phyloP scores from a whole-genome alignment of 2,329 filamentous ascomycete species.

The Teratosphaeria destructans region DNA sequence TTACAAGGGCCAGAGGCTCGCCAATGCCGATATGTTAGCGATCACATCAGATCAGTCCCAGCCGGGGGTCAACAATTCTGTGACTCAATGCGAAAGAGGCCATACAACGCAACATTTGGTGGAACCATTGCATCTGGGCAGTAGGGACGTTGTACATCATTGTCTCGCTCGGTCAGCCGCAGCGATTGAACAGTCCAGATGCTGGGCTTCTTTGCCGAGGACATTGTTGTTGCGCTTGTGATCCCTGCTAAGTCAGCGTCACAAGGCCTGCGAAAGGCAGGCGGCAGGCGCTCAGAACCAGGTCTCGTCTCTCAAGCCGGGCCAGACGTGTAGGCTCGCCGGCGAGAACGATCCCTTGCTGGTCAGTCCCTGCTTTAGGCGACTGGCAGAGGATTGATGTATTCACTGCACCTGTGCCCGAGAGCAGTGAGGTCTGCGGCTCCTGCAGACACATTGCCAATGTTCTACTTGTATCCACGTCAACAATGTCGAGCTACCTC shows the following conservation, averaged over 20 bases:
- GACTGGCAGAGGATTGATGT: not conserved
- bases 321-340: not conserved
- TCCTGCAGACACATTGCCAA: not conserved
- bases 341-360: not conserved
- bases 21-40: not conserved
- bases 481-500: not conserved
- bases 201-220: not conserved
- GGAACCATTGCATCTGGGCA: not conserved
- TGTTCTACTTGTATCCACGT: not conserved
- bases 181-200: not conserved
- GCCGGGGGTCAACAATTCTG: no score
- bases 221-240: not conserved
- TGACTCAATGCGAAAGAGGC: no score
- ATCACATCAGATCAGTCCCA: not conserved
- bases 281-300: not conserved
- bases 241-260: not conserved
- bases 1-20: not conserved
- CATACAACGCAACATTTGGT: not conserved
- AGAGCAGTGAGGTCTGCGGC: not conserved
- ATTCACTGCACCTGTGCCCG: not conserved
- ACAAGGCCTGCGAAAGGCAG: not conserved
- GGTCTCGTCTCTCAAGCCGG: not conserved
- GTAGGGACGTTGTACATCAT: not conserved
- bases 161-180: not conserved
- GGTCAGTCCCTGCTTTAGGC: not conserved